These are phyloP conservation scores for Boletus bicolor DNA, from an alignment of 768 basidiomycete genomes.

Conservation along the genomic window DNA sequence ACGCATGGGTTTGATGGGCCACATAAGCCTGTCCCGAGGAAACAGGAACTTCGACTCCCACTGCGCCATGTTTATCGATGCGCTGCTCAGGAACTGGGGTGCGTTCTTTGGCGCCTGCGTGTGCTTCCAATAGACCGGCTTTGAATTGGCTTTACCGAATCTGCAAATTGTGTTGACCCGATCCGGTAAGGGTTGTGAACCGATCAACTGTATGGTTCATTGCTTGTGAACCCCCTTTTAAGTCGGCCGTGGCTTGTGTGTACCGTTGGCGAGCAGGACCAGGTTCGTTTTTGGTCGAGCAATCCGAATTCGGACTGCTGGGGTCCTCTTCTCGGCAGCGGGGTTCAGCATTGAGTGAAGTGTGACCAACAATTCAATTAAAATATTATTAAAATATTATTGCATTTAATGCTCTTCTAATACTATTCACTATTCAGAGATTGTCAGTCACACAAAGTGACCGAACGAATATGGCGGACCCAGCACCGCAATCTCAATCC, in stretches of 20 bases:
- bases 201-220: not conserved
- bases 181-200: constrained; percentile 6
- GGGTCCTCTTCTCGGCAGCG: too few relatives aligned
- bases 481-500: too few relatives aligned
- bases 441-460: too few relatives aligned
- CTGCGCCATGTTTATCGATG: constrained; percentile 10
- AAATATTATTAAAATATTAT: too few relatives aligned
- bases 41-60: constrained; percentile 11
- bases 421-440: too few relatives aligned
- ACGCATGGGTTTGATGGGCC: constrained; percentile 8
- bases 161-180: not conserved
- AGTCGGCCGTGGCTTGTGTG: not conserved
- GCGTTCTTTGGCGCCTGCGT: constrained; percentile 11
- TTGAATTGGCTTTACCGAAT: constrained; percentile 6
- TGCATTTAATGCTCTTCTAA: too few relatives aligned
- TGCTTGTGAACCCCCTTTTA: constrained; percentile 1
- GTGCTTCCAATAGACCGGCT: constrained; percentile 1
- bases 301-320: too few relatives aligned
- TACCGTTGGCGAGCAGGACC: too few relatives aligned
- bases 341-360: too few relatives aligned
- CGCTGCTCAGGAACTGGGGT: constrained; percentile 31
- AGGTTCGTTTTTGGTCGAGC: too few relatives aligned
- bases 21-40: constrained; percentile 10
- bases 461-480: too few relatives aligned
- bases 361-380: too few relatives aligned